Percentiles rank a stretch among this genome's conserved stretches.
Conservation (phyloP, 768 basidiomycete species). For the Kwoniella europaea region DNA sequence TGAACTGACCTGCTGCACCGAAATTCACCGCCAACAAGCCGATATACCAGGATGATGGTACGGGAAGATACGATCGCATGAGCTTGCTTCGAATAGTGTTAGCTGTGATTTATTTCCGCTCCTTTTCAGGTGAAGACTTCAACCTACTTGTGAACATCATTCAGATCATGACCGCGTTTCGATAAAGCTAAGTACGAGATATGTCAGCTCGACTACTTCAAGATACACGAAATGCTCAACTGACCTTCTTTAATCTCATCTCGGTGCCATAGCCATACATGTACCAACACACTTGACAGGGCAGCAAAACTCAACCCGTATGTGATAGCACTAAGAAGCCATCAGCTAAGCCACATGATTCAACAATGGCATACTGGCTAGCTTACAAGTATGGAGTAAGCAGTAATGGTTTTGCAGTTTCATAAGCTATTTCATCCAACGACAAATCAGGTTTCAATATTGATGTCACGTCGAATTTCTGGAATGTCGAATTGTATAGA, state of each 20-base stretch:
- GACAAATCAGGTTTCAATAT: slow-evolving; percentile 56
- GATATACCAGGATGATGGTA: slow-evolving; percentile 56
- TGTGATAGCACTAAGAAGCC: slow-evolving; percentile 46
- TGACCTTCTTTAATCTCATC: slow-evolving; percentile 53
- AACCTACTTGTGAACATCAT: slow-evolving; percentile 55
- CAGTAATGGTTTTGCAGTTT: slow-evolving; percentile 50
- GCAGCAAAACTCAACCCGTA: slow-evolving; percentile 58
- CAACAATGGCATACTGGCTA: neutral
- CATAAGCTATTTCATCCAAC: slow-evolving; percentile 56
- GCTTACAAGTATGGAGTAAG: slow-evolving; percentile 59
- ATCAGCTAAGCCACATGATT: neutral
- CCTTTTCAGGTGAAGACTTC: too few relatives aligned
- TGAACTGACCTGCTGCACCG: slow-evolving; percentile 41
- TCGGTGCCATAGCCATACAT: slow-evolving; percentile 57
- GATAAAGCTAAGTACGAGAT: slow-evolving; percentile 33
- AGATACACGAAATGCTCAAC: slow-evolving; percentile 4
- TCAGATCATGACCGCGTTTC: slow-evolving; percentile 35
- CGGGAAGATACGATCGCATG: slow-evolving; percentile 51
- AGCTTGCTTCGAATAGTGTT: slow-evolving; percentile 39
- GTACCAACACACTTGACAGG: slow-evolving; percentile 54
- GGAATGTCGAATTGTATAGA: slow-evolving; percentile 52
- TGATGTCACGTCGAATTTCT: slow-evolving; percentile 57
- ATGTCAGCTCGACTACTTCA: slow-evolving; percentile 16
- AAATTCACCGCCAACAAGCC: slow-evolving; percentile 51
- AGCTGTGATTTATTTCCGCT: neutral